Percentiles rank a stretch among this genome's conserved stretches.
These are phyloP conservation scores for Syzygium malaccense DNA, from an alignment of 441 rosid species.

Conservation along the genomic window DNA sequence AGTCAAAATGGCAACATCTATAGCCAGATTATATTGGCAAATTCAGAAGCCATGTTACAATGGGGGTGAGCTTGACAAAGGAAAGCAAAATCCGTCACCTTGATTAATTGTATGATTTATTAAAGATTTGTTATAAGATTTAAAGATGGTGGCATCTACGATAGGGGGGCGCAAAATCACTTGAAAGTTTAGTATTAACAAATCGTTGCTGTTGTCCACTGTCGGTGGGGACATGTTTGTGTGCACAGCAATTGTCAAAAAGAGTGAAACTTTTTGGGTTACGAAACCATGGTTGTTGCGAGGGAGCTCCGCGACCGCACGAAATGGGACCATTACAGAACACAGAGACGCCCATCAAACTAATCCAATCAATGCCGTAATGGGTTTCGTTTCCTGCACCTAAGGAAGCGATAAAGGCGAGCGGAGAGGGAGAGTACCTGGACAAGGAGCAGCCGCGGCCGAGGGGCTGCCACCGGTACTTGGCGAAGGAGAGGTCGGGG, in stretches of 20 bases:
- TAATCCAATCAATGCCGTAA: background rate
- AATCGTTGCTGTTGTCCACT: background rate
- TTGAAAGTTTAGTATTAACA: background rate
- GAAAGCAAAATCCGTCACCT: background rate
- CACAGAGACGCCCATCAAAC: background rate
- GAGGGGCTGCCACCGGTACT: constrained; percentile 74
- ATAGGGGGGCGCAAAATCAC: too few relatives aligned
- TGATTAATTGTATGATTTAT: background rate
- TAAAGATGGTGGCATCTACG: background rate
- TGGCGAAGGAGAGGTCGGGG: constrained; percentile 50
- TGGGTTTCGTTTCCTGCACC: background rate
- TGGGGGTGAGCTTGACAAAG: background rate
- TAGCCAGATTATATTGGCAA: background rate
- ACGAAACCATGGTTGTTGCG: background rate
- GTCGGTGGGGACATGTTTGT: background rate
- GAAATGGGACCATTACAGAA: background rate
- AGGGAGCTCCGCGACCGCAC: background rate
- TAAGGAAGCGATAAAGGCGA: background rate
- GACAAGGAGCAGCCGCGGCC: constrained; percentile 30
- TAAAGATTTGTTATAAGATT: background rate
- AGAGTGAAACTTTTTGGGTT: background rate
- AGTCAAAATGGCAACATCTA: background rate
- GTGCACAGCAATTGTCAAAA: background rate
- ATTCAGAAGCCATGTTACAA: background rate
- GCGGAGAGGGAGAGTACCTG: constrained; percentile 23